A percentile compares a stretch with the other conserved stretches of the same genome.
phyloP scores from a whole-genome alignment of 2,329 filamentous ascomycete genomes.

The Alternaria atra region DNA sequence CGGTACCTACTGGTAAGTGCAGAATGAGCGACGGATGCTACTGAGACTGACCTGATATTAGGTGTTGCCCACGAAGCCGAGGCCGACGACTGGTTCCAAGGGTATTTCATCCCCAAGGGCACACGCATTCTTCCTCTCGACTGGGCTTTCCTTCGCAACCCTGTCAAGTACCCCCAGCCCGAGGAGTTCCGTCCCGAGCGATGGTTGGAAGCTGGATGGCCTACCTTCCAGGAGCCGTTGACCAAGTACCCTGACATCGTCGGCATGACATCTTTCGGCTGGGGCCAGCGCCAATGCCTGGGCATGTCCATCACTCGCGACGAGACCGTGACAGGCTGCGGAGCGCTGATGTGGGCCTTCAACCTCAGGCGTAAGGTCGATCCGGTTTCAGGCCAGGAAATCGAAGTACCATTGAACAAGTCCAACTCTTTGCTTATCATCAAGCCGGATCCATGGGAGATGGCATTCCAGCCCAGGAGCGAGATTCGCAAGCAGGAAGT shows the following conservation, averaged over 20 bases:
- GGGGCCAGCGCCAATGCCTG: conserved; percentile 69
- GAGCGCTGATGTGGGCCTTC: conserved; percentile 59
- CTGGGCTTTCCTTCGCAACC: conserved; percentile 56
- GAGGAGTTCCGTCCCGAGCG: conserved; percentile 70
- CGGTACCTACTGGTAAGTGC: conserved; percentile 54
- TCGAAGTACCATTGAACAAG: conserved; percentile 59
- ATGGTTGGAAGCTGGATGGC: conserved; percentile 69
- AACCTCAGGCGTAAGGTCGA: conserved; percentile 61
- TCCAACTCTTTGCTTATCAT: conserved; percentile 66
- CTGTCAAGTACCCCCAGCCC: conserved; percentile 68
- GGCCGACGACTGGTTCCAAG: conserved; percentile 60
- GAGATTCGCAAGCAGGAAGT: conserved; percentile 47
- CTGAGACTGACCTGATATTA: conserved; percentile 24
- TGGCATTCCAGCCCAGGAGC: conserved; percentile 63
- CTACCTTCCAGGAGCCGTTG: conserved; percentile 72
- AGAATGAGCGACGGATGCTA: conserved; percentile 20
- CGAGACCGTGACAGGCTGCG: conserved; percentile 61
- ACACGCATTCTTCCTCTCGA: conserved; percentile 50
- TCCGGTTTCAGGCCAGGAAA: conserved; percentile 50
- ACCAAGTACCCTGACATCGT: conserved; percentile 70
- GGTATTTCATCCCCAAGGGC: conserved; percentile 61
- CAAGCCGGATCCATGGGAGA: conserved; percentile 65
- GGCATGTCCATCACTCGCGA: conserved; percentile 70
- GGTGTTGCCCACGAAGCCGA: conserved; percentile 63
- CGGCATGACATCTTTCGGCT: conserved; percentile 71